Evolutionary conservation across 768 basidiomycete species (phyloP), one percentile per base, ranked within the genome.

Genomic region (Plicaturopsis crispa): DNA sequence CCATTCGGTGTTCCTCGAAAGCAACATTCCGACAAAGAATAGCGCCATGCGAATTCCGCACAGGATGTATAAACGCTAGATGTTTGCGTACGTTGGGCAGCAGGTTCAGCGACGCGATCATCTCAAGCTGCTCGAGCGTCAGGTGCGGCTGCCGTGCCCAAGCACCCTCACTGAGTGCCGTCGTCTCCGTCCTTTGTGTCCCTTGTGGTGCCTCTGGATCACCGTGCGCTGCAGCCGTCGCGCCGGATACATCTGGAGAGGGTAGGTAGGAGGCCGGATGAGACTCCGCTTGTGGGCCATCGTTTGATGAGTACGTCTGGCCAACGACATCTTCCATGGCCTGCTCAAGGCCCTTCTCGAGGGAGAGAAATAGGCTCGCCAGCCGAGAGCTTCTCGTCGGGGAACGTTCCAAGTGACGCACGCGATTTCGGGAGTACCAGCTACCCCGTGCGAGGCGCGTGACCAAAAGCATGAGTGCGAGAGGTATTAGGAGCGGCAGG

Each of bases 401-500:
- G n/a, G n/a, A n/a, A n/a, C n/a, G n/a, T n/a, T n/a, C 13, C 3
- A 37, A 24, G 18, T 40, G 36, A 17, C 33, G 36, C 31, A 62
- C 58, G 12, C 63, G 49, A 12, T 45, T 41, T 1, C 50, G 42
- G 7, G 57, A 60, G 17, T 41, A 31, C 8, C 48, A 48, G 3
- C 50, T 41, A 20, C 50, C 48, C 18, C 55, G n/a, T n/a, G 47
- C 28, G 42, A 56, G 50, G 0, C 58, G 48, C 16, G 47, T 45
- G 16, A 53, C 31, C 12, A 53, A 21, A 14, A 50, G 41, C 6
- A 46, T 32, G 1, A 57, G 34, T 37, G 58, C 35, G 3, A 55
- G 42, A 3, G 56, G 54, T 3, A 62, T 45, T 20, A 61, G 43
- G 30, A 62, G 19, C 1, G 64, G 61, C 1, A 59, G 33, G 17